Base-by-base conservation (phyloP, 257 asterid genomes). In the Nicotiana undulata region DNA sequence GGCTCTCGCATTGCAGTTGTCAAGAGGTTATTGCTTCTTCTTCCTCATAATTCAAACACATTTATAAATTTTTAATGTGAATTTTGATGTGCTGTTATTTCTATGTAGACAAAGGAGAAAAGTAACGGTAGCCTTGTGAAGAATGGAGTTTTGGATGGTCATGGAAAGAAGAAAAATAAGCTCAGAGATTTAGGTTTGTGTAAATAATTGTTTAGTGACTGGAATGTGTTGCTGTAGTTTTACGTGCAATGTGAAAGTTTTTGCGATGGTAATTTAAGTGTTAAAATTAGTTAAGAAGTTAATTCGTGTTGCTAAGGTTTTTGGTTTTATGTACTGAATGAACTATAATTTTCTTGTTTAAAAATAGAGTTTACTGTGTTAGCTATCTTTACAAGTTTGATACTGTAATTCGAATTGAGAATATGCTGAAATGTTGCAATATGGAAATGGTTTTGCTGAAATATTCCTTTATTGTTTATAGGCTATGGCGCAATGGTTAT, bases 1-100 rank as follows among this genome's bases (percentile, higher is more conserved):
- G 72, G 84, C 89, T 93, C 53, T 86, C 93, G 1, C 84, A 26
- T 81, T 95, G 99, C 89, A 78, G 79, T 81, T 93, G 99, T 87
- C 86, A 83, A 60, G 85, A 92, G 94, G 97, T 93, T 20, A 79
- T 49, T 34, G 79, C 64, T 75, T 37, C 51, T 61, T 66, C 70
- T 49, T 31, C 65, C 6, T 11, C 24, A 51, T 61, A 40, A 11
- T 53, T 3, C 56, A 37, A 18, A n/a, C 46, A n/a, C 7, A 4
- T 60, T 58, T 28, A 24, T 58, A 22, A 7, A 13, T 32, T 79
- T 44, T 61, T 80, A 40, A 72, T 81, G 80, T 82, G 52, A 46
- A 65, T 75, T 80, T 75, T 61, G 75, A 56, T 56, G 28, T 68
- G 63, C 67, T 34, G 80, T 65, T 82, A 64, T 56, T 75, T 20